phyloP scores from a whole-genome alignment of 2,329 filamentous ascomycete genomes.

The Colletotrichum sp. region DNA sequence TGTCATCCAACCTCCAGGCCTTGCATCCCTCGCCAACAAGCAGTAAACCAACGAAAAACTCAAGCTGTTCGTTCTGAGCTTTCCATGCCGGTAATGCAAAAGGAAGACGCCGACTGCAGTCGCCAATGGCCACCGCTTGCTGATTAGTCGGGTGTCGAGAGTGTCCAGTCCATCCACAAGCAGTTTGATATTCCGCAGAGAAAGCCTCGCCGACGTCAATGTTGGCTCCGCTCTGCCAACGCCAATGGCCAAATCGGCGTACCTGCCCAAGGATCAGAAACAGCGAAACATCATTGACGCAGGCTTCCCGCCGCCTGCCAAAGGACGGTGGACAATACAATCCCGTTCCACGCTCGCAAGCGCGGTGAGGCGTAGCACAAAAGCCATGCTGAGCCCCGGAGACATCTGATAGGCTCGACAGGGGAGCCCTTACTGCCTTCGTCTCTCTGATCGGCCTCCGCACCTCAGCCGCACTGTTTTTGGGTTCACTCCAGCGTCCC shows the following conservation, averaged over 20 bases:
- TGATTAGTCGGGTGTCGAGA: not conserved
- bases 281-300: not conserved
- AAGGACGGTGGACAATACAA: not conserved
- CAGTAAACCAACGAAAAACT: not conserved
- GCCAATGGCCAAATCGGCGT: not conserved
- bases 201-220: not conserved
- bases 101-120: not conserved
- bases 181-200: not conserved
- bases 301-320: not conserved
- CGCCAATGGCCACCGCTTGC: not conserved
- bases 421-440: constrained; percentile 6
- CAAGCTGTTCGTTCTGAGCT: not conserved
- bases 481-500: not conserved
- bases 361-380: constrained; percentile 11
- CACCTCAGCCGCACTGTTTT: constrained; percentile 15
- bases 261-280: not conserved
- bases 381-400: constrained; percentile 10
- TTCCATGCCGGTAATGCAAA: not conserved
- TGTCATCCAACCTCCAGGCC: not conserved
- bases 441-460: constrained; percentile 1
- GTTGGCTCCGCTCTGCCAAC: not conserved
- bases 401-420: constrained; percentile 5
- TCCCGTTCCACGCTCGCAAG: not conserved
- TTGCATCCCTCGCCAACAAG: not conserved
- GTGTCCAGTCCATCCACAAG: not conserved